These are phyloP conservation scores for Gynochthodes officinalis DNA, from an alignment of 257 asterid genomes.

Conservation along the genomic window DNA sequence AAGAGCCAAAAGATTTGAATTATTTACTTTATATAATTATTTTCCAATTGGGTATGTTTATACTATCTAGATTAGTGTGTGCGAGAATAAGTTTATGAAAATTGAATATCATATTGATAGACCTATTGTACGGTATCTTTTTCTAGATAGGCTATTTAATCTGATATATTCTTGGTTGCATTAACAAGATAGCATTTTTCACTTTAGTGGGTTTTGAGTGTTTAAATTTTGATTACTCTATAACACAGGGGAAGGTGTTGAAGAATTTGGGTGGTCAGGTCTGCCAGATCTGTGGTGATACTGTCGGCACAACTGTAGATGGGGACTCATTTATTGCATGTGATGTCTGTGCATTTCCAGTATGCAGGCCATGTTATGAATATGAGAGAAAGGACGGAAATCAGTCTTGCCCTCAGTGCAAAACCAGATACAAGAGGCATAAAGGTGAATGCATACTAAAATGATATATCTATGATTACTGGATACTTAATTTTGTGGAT, in stretches of 20 bases:
- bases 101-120: not conserved
- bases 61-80: not conserved
- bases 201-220: not conserved
- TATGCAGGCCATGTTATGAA: slow-evolving; percentile 96
- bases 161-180: not conserved
- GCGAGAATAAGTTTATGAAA: not conserved
- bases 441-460: slow-evolving; percentile 47
- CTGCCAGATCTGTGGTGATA: slow-evolving; percentile 97
- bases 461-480: not conserved
- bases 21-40: not conserved
- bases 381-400: slow-evolving; percentile 97
- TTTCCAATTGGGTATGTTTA: not conserved
- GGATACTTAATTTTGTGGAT: not conserved
- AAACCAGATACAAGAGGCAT: slow-evolving; percentile 90
- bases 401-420: slow-evolving; percentile 98
- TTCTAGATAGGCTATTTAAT: not conserved
- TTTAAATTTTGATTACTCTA: slow-evolving; percentile 19
- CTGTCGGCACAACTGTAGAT: slow-evolving; percentile 63
- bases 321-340: slow-evolving; percentile 94
- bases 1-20: not conserved
- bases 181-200: not conserved
- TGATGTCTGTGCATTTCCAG: slow-evolving; percentile 88
- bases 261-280: slow-evolving; percentile 67
- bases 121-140: not conserved
- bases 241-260: slow-evolving; percentile 70